A percentile compares a stretch with the other conserved stretches of the same genome.
These are phyloP conservation scores for Hyphopichia khmerensis DNA, from an alignment of 1,139 yeast genomes.

Conservation along the genomic window DNA sequence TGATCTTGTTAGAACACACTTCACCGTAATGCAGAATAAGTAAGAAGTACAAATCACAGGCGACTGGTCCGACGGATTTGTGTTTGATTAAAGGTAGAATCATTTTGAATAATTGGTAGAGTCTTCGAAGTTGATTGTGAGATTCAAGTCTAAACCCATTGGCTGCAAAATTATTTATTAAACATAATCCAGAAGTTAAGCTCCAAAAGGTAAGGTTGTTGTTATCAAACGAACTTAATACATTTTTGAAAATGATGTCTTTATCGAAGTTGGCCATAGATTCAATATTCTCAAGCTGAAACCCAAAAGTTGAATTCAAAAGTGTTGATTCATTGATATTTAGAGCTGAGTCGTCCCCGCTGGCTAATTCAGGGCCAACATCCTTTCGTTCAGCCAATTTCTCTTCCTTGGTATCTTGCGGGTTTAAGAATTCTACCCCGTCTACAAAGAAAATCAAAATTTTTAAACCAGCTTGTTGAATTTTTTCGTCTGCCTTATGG, in stretches of 20 bases:
- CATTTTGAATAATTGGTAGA: conserved; percentile 32
- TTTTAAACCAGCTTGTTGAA: conserved; percentile 29
- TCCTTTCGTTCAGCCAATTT: not conserved
- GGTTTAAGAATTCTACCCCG: not conserved
- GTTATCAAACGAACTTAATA: conserved; percentile 24
- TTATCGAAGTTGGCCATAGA: conserved; percentile 6
- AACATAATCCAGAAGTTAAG: conserved; percentile 28
- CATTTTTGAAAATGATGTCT: conserved; percentile 13
- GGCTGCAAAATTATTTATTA: conserved; percentile 10
- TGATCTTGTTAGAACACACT: conserved; percentile 12
- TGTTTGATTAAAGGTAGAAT: conserved; percentile 48
- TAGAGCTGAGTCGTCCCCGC: not conserved
- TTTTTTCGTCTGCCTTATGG: conserved; percentile 13
- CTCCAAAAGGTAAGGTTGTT: conserved; percentile 31
- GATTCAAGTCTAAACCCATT: conserved; percentile 2
- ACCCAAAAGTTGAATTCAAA: conserved; percentile 6
- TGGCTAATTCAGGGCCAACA: not conserved
- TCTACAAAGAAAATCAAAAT: conserved; percentile 25
- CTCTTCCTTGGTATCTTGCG: not conserved
- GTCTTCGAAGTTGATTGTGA: not conserved
- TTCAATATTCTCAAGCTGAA: conserved; percentile 1
- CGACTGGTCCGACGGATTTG: conserved; percentile 13
- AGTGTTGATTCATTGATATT: conserved; percentile 7
- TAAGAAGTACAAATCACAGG: conserved; percentile 20
- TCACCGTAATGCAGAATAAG: conserved; percentile 13